Base-by-base conservation (phyloP, 108 stramenopile species). In the Stephanodiscus minutulus region DNA sequence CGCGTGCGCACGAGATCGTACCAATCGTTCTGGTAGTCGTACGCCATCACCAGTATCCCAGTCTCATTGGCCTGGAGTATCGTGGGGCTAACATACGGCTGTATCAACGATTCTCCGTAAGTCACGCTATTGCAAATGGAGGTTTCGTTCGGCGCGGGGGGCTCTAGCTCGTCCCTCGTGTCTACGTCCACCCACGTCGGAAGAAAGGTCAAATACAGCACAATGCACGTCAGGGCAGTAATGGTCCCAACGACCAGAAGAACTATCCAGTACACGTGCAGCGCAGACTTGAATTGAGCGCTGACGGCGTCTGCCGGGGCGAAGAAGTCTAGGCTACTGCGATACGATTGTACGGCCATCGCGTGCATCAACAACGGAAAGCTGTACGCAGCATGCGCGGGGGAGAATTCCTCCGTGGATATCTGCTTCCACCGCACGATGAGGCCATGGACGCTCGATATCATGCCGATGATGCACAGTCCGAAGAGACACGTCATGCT, bases 301-400 rank as follows among this genome's bases (percentile, higher is more conserved):
- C 68, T 76, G 7, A 84, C 71, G 25, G 50, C 53, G 31, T 56
- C 61, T 21, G 57, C 55, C 17, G 72, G 69, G 7, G 86, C 83
- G 64, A 92, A 92, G 39, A 82, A 82, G 36, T 83, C 77, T 11
- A 92, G 68, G 6, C 85, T 84, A 33, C 86, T 85, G n/a, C 88
- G 83, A 62, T 89, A 92, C 0, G 88, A 81, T 66, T 92, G 91
- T 33, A 89, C 82, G n/a, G 88, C 83, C 62, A 88, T 86, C 24
- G 91, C 91, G 62, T 89, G 88, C 31, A 84, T 79, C 52, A 92
- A 68, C 29, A 84, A 79, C 10, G 91, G 91, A 64, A 87, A 87
- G 61, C 88, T 88, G 74, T 88, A 92, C 2, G 91, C 88, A 5
- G 88, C 88, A 64, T 92, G 91, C 35, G 91, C 91, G n/a, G 91